Evolutionary conservation across 352 stramenopile species (phyloP), one percentile per base, ranked within the genome.

Genomic region (Phytophthora pluvialis): DNA sequence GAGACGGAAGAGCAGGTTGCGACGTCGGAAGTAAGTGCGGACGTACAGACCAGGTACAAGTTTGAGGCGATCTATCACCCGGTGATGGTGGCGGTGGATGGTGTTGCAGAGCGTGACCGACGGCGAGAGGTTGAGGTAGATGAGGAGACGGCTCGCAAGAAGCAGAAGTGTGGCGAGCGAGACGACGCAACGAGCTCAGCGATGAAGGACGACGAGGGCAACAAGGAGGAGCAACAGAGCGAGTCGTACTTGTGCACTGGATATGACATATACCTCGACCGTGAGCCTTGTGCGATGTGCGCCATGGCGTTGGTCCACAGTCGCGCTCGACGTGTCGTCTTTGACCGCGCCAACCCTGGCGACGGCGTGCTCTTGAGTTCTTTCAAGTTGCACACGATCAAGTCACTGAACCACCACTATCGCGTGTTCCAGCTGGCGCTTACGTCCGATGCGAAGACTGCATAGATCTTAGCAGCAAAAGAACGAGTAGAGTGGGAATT

Each of bases 241-340:
- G 71, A 89, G 55, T 91, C 88, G 33, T 97, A 97, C 54, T 61
- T 97, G 52, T 97, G 90, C 62, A 97, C 90, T 5, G 89, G 88
- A 32, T 93, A 96, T 61, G 91, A 97, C 39, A 70, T 96, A 38
- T 97, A 93, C 49, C 16, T 96, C 18, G 89, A 95, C 51, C 55
- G 71, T 25, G 91, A 97, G 70, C 91, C 91, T 39, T 97, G 90
- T 42, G 73, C 73, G 13, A 96, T 97, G 88, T 97, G 90, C 52
- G 84, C 91, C 1, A 97, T 97, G 91, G 91, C 90, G 7, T 77
- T 97, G 1, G 70, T 97, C 3, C 91, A 97, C 77, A 94, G 84
- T 61, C 86, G 91, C 47, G 78, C 82, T 26, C 81, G 86, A 0
- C 82, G 89, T 29, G 88, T 97, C 8, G 70, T 96, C 11, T 97